Evolutionary conservation across 331 rosid species (phyloP), one percentile per base, ranked within the genome.

Genomic region (Spiraea crenata): DNA sequence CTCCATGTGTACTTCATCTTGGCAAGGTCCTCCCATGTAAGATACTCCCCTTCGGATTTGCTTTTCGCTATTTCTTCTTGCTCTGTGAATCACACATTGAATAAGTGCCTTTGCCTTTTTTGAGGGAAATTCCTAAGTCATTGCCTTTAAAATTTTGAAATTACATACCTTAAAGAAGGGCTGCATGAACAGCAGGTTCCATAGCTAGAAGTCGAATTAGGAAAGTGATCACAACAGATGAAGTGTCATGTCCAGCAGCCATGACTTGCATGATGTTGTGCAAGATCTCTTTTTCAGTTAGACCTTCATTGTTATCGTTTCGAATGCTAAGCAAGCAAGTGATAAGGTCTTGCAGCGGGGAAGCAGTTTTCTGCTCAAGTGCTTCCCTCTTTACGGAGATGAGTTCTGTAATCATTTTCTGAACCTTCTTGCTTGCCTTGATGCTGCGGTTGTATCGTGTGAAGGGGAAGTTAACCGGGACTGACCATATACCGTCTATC

Each of bases 1-100:
- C 79, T 80, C 90, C 96, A 88, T 9, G 89, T 86, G 82, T 83
- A 82, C 82, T 82, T 90, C 96, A 90, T 90, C 84, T 84, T 81
- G 48, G 81, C 69, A 60, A 86, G 80, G 80, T 88, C 96, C 78
- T 81, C 82, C 92, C 96, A 90, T 1, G 81, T 84, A 15, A 90
- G 79, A 3, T 76, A 11, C 69, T 86, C 89, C 47, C 85, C 83
- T 5, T 74, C 47, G n/a, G 5, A 10, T 83, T 88, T 90, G 64
- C 73, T 63, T 81, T 65, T 76, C 6, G 76, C 86, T 84, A 86
- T 81, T 63, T 84, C 87, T 76, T 88, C 84, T 5, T 90, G 86
- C 65, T 90, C 92, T 90, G 85, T 35, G 25, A 19, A 63, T 63
- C 69, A 44, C 5, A 2, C 17, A 16, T 9, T 3, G 2, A n/a